These are phyloP conservation scores for Dipteronia sinensis DNA, from an alignment of 345 rosid genomes.

Conservation along the genomic window DNA sequence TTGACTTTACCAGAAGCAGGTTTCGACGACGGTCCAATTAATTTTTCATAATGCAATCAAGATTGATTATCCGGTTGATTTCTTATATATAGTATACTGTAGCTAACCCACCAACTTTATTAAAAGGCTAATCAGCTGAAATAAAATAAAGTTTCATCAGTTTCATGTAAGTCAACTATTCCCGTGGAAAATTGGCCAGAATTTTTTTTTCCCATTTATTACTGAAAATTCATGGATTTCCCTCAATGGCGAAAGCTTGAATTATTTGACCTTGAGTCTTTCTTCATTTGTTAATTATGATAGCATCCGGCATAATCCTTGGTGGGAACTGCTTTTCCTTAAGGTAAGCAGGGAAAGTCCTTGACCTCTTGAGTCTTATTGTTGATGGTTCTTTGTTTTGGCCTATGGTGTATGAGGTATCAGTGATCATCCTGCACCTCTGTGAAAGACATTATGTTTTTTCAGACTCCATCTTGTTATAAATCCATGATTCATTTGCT, in stretches of 20 bases:
- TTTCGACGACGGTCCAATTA: slow-evolving; percentile 48
- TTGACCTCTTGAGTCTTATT: not conserved
- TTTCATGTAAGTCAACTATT: not conserved
- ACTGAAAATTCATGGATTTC: not conserved
- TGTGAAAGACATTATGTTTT: not conserved
- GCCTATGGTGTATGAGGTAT: not conserved
- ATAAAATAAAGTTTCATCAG: not conserved
- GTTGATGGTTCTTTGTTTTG: not conserved
- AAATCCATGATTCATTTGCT: not conserved
- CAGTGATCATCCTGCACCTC: not conserved
- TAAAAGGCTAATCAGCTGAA: not conserved
- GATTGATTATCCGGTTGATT: slow-evolving; percentile 7
- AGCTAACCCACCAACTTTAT: not conserved
- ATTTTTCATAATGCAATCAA: not conserved
- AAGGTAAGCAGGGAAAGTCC: not conserved
- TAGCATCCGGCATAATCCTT: not conserved
- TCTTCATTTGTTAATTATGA: not conserved
- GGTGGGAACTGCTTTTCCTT: not conserved
- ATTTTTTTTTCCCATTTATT: not conserved
- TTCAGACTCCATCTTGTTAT: not conserved
- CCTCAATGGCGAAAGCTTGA: not conserved
- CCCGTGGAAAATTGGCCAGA: not conserved
- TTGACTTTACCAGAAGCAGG: slow-evolving; percentile 60
- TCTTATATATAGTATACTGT: not conserved
- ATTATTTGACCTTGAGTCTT: not conserved